A percentile compares a stretch with the other conserved stretches of the same genome.
These are phyloP conservation scores for Phytopythium ostracodes DNA, from an alignment of 352 stramenopile species.

Conservation along the genomic window DNA sequence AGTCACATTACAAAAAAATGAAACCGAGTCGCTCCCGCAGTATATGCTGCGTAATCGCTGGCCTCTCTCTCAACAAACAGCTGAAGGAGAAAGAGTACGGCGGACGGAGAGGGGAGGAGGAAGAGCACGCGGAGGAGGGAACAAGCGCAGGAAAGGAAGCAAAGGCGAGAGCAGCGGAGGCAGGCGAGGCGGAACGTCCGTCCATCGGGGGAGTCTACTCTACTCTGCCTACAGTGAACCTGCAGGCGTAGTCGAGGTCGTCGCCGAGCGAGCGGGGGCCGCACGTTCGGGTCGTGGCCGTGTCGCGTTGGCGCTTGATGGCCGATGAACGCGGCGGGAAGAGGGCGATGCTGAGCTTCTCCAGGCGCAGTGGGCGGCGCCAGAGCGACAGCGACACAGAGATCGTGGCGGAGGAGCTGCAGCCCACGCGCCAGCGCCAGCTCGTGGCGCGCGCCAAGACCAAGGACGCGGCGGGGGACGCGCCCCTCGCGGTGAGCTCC, in stretches of 20 bases:
- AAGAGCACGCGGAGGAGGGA: background rate
- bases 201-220: background rate
- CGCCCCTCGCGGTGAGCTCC: conserved; percentile 1
- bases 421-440: conserved; percentile 17
- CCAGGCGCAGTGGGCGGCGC: background rate
- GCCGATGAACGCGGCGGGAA: background rate
- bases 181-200: background rate
- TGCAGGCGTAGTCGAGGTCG: background rate
- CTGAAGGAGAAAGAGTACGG: too few relatives aligned
- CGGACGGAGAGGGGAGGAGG: too few relatives aligned
- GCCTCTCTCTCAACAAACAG: too few relatives aligned
- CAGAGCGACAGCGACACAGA: conserved; percentile 30
- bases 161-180: background rate
- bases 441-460: conserved; percentile 24
- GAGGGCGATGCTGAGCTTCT: conserved; percentile 1
- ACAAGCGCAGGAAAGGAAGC: background rate
- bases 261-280: background rate
- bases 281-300: too few relatives aligned
- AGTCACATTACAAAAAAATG: too few relatives aligned
- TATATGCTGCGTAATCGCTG: too few relatives aligned
- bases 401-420: conserved; percentile 42
- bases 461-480: conserved; percentile 25
- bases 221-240: background rate
- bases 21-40: too few relatives aligned
- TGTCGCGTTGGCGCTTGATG: conserved; percentile 1